Percentiles rank a stretch among this genome's conserved stretches.
phyloP scores from a whole-genome alignment of 1,284 basidiomycete species.

The Polyporus tsugae region DNA sequence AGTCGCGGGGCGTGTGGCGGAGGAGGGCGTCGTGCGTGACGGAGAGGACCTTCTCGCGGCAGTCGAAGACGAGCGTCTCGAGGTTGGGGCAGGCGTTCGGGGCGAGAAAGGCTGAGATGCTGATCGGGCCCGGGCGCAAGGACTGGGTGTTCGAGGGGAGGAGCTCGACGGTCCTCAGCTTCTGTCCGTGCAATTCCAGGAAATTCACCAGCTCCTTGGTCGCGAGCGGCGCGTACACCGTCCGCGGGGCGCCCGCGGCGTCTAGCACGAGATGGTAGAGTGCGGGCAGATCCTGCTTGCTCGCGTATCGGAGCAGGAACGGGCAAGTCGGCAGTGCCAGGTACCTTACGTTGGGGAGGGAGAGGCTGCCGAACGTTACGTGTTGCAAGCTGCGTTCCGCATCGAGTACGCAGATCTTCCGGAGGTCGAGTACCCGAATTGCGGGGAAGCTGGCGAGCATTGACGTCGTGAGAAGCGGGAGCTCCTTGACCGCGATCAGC shows the following conservation, averaged over 20 bases:
- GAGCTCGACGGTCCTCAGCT: constrained; percentile 51
- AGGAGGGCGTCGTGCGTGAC: constrained; percentile 18
- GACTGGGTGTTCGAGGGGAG: constrained; percentile 46
- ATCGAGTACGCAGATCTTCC: constrained; percentile 35
- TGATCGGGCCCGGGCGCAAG: constrained; percentile 42
- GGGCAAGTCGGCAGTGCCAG: constrained; percentile 34
- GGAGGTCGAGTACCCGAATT: constrained; percentile 35
- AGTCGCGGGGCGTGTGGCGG: constrained; percentile 19
- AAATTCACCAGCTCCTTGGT: constrained; percentile 44
- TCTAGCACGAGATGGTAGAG: constrained; percentile 34
- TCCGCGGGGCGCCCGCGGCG: constrained; percentile 27
- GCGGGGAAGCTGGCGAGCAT: constrained; percentile 29
- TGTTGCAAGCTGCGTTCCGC: constrained; percentile 30
- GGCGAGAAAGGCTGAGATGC: constrained; percentile 52
- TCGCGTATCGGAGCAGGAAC: constrained; percentile 33
- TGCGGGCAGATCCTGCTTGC: constrained; percentile 31
- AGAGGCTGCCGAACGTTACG: constrained; percentile 21
- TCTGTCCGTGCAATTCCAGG: constrained; percentile 50
- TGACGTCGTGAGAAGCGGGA: constrained; percentile 26
- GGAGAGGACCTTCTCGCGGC: constrained; percentile 34
- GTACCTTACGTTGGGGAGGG: constrained; percentile 32
- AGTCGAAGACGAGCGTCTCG: constrained; percentile 50
- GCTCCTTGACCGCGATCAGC: constrained; percentile 29
- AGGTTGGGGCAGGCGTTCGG: constrained; percentile 54
- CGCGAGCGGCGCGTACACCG: constrained; percentile 25